Percentiles rank a stretch among this genome's conserved stretches.
phyloP scores from a whole-genome alignment of 75 land plant genomes.

The Cupressus sempervirens region DNA sequence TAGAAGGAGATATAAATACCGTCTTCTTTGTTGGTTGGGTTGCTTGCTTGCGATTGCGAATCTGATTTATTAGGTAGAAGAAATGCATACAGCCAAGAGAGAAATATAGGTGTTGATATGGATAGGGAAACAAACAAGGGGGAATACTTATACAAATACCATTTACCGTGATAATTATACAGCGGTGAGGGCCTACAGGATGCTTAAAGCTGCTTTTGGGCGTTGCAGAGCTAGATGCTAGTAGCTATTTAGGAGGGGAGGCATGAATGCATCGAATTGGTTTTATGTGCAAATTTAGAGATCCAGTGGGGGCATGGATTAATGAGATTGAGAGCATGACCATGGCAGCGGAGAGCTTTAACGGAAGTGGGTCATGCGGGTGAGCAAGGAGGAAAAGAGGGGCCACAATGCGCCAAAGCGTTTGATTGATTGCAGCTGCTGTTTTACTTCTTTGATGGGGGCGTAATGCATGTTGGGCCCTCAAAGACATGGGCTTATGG shows the following conservation, averaged over 20 bases:
- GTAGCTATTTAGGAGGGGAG: constrained; percentile 5
- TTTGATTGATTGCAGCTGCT: constrained; percentile 3
- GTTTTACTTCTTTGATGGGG: not conserved
- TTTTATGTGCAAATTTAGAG: constrained; percentile 12
- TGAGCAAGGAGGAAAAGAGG: constrained; percentile 5
- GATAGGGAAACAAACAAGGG: not conserved
- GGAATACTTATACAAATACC: not conserved
- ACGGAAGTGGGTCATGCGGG: constrained; percentile 13
- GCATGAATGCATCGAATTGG: constrained; percentile 6
- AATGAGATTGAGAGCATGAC: not conserved
- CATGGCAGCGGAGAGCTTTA: constrained; percentile 8
- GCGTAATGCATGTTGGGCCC: constrained; percentile 4
- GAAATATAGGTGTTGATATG: not conserved
- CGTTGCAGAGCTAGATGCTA: constrained; percentile 15
- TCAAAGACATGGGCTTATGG: not conserved
- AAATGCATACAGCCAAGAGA: not conserved
- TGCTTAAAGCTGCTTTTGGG: constrained; percentile 12
- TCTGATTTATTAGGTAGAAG: not conserved
- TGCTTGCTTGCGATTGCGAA: not conserved
- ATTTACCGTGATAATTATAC: constrained; percentile 3
- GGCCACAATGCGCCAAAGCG: not conserved
- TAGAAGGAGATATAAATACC: not conserved
- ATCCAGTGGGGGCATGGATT: constrained; percentile 6
- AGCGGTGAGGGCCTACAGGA: not conserved
- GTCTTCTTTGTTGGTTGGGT: not conserved